Percentiles rank a stretch among this genome's conserved stretches.
phyloP scores from a whole-genome alignment of 306 rosid species.

The Sechiopsis laciniata region DNA sequence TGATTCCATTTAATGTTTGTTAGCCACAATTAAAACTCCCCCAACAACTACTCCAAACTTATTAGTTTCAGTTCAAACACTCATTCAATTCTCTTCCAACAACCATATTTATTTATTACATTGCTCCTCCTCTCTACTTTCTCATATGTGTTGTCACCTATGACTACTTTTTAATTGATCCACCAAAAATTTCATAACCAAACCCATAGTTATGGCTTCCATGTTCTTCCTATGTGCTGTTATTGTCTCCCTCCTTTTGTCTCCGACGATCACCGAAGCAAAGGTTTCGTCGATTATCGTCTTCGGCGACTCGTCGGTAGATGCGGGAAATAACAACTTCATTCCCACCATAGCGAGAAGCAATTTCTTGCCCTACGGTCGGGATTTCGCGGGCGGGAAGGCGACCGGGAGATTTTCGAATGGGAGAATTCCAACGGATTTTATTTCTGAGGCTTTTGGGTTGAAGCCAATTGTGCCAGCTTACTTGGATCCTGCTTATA shows the following conservation, averaged over 20 bases:
- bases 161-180: not conserved
- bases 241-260: constrained; percentile 19
- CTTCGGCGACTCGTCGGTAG: constrained; percentile 86
- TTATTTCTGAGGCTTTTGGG: constrained; percentile 60
- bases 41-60: constrained; percentile 5
- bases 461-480: constrained; percentile 55
- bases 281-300: constrained; percentile 64
- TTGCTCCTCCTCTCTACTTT: not conserved
- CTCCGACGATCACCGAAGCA: constrained; percentile 22
- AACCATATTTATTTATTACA: not conserved
- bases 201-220: constrained; percentile 18
- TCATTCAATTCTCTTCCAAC: constrained; percentile 9
- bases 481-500: constrained; percentile 71
- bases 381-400: constrained; percentile 64
- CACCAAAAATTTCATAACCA: not conserved
- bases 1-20: constrained; percentile 18
- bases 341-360: constrained; percentile 79
- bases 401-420: constrained; percentile 83
- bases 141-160: not conserved
- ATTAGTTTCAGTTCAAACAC: not conserved
- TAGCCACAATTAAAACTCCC: constrained; percentile 6
- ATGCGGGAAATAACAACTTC: constrained; percentile 87
- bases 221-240: constrained; percentile 25
- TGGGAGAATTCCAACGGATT: constrained; percentile 73
- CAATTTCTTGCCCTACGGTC: constrained; percentile 83